Base-by-base conservation (phyloP, 148 eudicot genomes). In the Fagopyrum homotropicum region DNA sequence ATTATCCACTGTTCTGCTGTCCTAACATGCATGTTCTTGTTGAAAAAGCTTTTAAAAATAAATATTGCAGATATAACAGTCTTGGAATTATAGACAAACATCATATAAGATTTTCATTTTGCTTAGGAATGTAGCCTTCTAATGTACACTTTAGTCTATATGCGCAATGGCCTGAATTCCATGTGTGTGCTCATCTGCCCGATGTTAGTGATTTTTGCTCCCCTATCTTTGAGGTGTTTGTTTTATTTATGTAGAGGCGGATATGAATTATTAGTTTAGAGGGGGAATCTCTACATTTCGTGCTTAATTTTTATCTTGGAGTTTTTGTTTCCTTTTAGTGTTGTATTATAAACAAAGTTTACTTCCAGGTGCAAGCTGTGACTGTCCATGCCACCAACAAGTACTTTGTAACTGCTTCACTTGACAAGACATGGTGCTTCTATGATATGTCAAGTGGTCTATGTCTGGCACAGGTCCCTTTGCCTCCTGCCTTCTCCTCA, bases 361-460 rank as follows among this genome's bases (percentile, higher is more conserved):
- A 43, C 63, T 57, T 46, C 14, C 90, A 95, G 98, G 97, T 95
- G 72, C 96, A 90, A 89, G 96, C 97, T 29, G 97, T 94, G 74
- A 90, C 98, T 1, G 73, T 94, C 76, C 98, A 94, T 77, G 90
- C 97, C 76, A 94, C 97, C 77, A 87, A 89, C 72, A 90, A 89
- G 69, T 94, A 92, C 75, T 88, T 92, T 60, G 98, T 94, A 49
- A 77, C 93, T 15, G 97, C 96, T 80, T 94, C 98, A 45, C 93
- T 90, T 76, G 98, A 94, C 79, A 91, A 77, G 71, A 80, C 98
- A 16, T 92, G 98, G 98, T 94, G 98, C 86, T 94, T 94, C 79
- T 94, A 94, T 74, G 98, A 94, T 73, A 84, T 94, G 77, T 79
- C 89, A 63, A 86, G 84, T 29, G 96, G 96, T 43, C 79, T 81